phyloP scores from a whole-genome alignment of 2,329 filamentous ascomycete species.

The Fusarium temperatum region DNA sequence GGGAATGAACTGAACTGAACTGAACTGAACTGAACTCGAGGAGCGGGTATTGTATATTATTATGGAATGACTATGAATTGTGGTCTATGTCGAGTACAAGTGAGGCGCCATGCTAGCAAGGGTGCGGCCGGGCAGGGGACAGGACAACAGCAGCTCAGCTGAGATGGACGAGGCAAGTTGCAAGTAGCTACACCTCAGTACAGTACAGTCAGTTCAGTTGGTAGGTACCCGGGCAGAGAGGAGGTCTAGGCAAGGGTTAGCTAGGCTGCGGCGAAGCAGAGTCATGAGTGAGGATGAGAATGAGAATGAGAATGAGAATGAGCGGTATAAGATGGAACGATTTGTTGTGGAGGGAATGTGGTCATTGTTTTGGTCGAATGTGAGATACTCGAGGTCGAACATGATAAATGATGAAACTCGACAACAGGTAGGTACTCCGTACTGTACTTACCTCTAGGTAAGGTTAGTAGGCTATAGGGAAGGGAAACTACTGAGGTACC shows the following conservation, averaged over 20 bases:
- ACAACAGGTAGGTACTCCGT: neutral
- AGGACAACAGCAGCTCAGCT: neutral
- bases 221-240: neutral
- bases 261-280: slow-evolving; percentile 8
- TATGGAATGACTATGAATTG: neutral
- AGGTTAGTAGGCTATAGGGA: neutral
- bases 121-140: neutral
- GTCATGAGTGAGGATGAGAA: too few species aligned
- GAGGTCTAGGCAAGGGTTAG: neutral
- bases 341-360: neutral
- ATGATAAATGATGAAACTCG: slow-evolving; percentile 32
- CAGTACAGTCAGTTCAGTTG: neutral
- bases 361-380: slow-evolving; percentile 6
- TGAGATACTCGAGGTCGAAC: slow-evolving; percentile 17
- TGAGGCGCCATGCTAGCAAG: slow-evolving; percentile 23
- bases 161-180: neutral
- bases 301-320: neutral
- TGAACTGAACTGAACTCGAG: neutral
- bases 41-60: slow-evolving; percentile 9
- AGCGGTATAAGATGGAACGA: neutral
- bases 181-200: neutral
- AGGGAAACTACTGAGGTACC: neutral
- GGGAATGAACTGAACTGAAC: neutral
- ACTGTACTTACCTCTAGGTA: neutral
- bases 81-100: slow-evolving; percentile 12